Conservation (phyloP, 495 filamentous ascomycete species). For the Penicillium silybi region DNA sequence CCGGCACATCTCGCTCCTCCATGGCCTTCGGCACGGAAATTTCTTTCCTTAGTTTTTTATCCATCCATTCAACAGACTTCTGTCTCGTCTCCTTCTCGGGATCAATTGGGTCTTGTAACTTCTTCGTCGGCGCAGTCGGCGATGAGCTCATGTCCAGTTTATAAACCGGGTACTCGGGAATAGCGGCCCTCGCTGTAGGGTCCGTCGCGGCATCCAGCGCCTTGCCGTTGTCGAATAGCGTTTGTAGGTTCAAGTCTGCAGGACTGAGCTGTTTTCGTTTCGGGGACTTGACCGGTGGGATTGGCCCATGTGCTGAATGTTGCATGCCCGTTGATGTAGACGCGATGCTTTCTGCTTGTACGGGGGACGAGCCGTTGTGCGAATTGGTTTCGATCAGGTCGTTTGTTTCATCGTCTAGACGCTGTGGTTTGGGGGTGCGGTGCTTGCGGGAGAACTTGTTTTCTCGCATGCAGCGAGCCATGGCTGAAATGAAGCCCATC, state of each 20-base stretch:
- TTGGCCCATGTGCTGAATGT: constrained; percentile 8
- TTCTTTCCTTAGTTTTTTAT: background rate
- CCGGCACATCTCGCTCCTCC: background rate
- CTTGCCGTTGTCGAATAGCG: constrained; percentile 17
- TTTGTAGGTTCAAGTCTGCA: constrained; percentile 9
- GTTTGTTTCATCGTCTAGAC: constrained; percentile 20
- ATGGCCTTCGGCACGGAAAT: background rate
- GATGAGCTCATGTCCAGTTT: constrained; percentile 17
- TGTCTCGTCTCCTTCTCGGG: background rate
- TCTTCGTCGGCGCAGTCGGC: constrained; percentile 8
- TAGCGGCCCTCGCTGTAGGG: constrained; percentile 6
- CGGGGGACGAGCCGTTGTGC: constrained; percentile 5
- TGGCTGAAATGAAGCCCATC: constrained; percentile 24
- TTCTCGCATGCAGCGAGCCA: constrained; percentile 15
- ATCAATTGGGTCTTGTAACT: constrained; percentile 12
- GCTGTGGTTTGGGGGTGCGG: constrained; percentile 13
- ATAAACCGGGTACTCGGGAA: constrained; percentile 18
- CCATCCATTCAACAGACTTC: background rate
- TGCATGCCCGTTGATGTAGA: constrained; percentile 16
- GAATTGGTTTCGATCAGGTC: constrained; percentile 22
- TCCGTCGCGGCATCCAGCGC: constrained; percentile 1
- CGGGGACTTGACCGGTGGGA: constrained; percentile 12
- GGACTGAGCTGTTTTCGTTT: constrained; percentile 6
- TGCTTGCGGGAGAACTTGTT: constrained; percentile 15
- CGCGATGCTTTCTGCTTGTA: constrained; percentile 10